Conservation (phyloP, 345 rosid genomes). For the Nephelium lappaceum region DNA sequence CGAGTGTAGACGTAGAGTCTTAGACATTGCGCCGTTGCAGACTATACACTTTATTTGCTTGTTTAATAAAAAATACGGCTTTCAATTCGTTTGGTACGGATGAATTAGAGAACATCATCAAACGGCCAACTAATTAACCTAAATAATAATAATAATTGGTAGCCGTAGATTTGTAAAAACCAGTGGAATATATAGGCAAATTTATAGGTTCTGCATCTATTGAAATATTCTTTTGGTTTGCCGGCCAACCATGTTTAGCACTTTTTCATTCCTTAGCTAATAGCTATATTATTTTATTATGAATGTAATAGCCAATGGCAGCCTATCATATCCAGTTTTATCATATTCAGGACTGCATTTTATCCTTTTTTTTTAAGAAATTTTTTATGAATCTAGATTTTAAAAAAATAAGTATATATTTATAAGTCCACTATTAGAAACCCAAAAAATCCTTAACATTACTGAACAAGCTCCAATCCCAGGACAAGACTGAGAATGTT, state of each 20-base stretch:
- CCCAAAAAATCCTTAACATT: too few relatives aligned
- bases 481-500: too few relatives aligned
- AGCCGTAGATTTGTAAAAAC: background rate
- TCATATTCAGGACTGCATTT: too few relatives aligned
- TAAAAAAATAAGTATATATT: too few relatives aligned
- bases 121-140: background rate
- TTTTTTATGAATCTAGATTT: too few relatives aligned
- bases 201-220: background rate
- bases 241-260: background rate
- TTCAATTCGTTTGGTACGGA: background rate
- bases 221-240: background rate
- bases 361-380: too few relatives aligned
- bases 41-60: background rate
- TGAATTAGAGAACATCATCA: background rate
- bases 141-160: background rate
- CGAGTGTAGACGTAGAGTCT: background rate
- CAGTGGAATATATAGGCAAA: slow-evolving; percentile 19
- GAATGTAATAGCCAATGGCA: too few relatives aligned
- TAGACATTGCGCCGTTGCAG: background rate
- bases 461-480: too few relatives aligned
- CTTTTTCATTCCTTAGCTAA: background rate
- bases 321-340: too few relatives aligned
- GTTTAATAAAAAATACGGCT: background rate
- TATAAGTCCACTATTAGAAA: too few relatives aligned
- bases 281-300: too few relatives aligned